A percentile compares a stretch with the other conserved stretches of the same genome.
These are phyloP conservation scores for Agrostemma githago DNA, from an alignment of 148 eudicot genomes.

Conservation along the genomic window DNA sequence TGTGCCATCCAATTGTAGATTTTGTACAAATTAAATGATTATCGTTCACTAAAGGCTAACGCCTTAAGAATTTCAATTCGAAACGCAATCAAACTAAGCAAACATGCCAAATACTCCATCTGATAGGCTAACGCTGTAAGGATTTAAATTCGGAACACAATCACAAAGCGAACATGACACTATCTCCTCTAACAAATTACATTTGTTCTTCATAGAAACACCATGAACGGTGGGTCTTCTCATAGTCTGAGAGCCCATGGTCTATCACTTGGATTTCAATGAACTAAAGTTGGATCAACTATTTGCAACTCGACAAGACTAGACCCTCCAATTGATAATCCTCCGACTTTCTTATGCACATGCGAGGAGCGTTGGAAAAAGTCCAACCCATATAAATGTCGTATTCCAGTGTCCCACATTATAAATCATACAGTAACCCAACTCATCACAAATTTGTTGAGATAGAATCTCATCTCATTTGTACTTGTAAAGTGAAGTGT, in stretches of 20 bases:
- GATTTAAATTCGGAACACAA: neutral
- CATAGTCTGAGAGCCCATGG: too few relatives aligned
- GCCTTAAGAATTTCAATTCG: neutral
- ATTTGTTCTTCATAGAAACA: too few relatives aligned
- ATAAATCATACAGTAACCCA: neutral
- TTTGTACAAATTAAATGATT: constrained; percentile 24
- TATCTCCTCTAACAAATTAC: too few relatives aligned
- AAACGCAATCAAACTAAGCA: constrained; percentile 1
- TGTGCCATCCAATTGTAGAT: constrained; percentile 23
- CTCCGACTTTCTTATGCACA: neutral
- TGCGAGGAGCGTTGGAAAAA: neutral
- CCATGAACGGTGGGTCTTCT: too few relatives aligned
- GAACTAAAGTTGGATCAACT: too few relatives aligned
- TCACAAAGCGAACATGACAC: too few relatives aligned
- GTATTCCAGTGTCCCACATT: too few relatives aligned
- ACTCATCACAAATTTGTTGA: neutral
- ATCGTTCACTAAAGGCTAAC: constrained; percentile 2
- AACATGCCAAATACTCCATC: neutral
- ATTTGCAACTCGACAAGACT: too few relatives aligned
- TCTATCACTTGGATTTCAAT: too few relatives aligned
- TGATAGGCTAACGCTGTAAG: too few relatives aligned
- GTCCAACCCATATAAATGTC: too few relatives aligned
- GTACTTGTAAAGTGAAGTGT: neutral
- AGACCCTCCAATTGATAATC: too few relatives aligned
- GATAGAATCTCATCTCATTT: neutral